Evolutionary conservation across 768 basidiomycete genomes (phyloP), one percentile per base, ranked within the genome.

Genomic region (Hygrocybe punicea): DNA sequence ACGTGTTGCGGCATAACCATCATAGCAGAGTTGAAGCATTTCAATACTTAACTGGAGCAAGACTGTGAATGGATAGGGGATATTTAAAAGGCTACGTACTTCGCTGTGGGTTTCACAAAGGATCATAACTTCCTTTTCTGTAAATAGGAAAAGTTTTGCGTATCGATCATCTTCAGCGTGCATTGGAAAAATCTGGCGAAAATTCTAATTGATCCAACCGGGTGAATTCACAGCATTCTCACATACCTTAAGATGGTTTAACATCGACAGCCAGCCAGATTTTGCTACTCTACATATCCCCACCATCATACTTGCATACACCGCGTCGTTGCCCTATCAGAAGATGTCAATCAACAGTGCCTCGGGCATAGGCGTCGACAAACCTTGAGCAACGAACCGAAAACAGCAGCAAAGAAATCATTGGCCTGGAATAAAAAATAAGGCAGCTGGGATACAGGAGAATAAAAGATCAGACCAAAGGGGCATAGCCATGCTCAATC

Each of bases 271-370:
- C 56, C 56, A 57, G 48, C 56, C 51, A 11, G 50, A 53, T 57
- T 52, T 57, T 39, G 56, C 56, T 39, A 57, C 23, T 52, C 19
- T 19, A 14, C 25, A 48, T 51, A 57, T 57, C 21, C 55, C 55
- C 51, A 57, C 55, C 55, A 52, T 57, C 55, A 57, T 57, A 51
- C 55, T 57, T 51, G 51, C 55, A 57, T 17, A 57, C 48, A 57
- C 49, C 55, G 55, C 55, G 19, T 53, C 51, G 34, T 57, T 57
- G 51, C 25, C 19, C 55, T 57, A 57, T 57, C 45, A 40, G 36
- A 54, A 35, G 25, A 57, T 57, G 49, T 57, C 55, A 57, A 51
- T 57, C 49, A 9, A 51, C 55, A 29, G 48, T 57, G 55, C 53
- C 55, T 35, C 55, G 53, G 55, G 49, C 55, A 21, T 50, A 25